Base-by-base conservation (phyloP, 169 alveolate genomes). In the Cryptosporidium bovis region DNA sequence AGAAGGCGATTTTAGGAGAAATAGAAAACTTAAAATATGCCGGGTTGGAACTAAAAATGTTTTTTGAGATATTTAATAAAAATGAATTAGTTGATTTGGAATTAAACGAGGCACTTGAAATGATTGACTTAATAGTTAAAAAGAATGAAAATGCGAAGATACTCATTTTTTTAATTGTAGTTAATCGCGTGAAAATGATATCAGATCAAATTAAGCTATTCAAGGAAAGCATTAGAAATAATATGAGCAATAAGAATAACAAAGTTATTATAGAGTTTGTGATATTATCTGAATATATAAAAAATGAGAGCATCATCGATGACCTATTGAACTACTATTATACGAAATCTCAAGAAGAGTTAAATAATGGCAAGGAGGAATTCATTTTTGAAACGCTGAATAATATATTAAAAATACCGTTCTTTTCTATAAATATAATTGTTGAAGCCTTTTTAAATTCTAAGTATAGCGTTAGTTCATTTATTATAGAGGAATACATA, bases 401-500 rank as follows among this genome's bases (percentile, higher is more conserved):
- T 69, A n/a, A 44, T 29, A 31, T 69, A 13, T 51, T 69, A n/a
- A 69, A 69, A 40, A 8, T 55, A 51, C 83, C 83, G 12, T n/a
- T 66, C 13, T 27, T 69, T 29, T 51, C 66, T 15, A 51, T 53
- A 16, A 69, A 69, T 51, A 40, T 40, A 40, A 40, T 40, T 0
- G 48, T 40, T 40, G 48, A 40, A 40, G 10, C 48, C 53, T 40
- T 40, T 40, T 40, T 8, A 6, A 40, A 40, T 40, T 40, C 48
- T 0, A 40, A 40, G 10, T 8, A 40, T 8, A 40, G 10, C 10
- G 48, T 40, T 3, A 40, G 48, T 40, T 8, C 48, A 40, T 40
- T 1, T 40, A n/a, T 55, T 16, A 40, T 69, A 2, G 65, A 69
- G 15, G 51, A 69, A 40, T 34, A 53, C n/a, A 56, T 69, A 33